Evolutionary conservation across 306 rosid species (phyloP), one percentile per base, ranked within the genome.

Genomic region (barrel medic (Medicago truncatula)): DNA sequence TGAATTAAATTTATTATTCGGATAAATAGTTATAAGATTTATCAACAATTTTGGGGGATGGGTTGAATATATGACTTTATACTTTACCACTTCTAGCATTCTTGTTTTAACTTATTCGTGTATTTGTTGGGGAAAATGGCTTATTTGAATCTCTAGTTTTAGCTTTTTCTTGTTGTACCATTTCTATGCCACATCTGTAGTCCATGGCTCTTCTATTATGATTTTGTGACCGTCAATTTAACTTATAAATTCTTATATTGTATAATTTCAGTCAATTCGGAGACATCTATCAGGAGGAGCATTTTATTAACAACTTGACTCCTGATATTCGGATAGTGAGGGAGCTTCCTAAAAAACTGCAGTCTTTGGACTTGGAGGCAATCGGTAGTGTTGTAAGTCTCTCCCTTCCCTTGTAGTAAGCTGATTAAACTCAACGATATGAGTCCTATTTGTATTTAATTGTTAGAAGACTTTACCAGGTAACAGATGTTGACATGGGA

Each of bases 231-330:
- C 75, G 60, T 67, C 65, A 25, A 53, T 67, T 31, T 73, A 54
- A 71, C 67, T 59, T 86, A 77, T 76, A 46, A 75, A 46, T 49
- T 18, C 75, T 75, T 85, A 66, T 85, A 66, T 86, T 84, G 69
- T 80, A 74, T 75, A 66, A 82, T 89, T 78, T 86, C 88, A 95
- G 99, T 88, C 97, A 92, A 73, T 92, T 95, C 88, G 57, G 89
- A 78, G 89, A 95, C 86, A 90, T 95, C 88, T 95, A 92, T 85
- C 92, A 90, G 83, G 97, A 92, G 89, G 91, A 90, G 83, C 88
- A 86, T 89, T 95, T 95, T 85, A 86, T 92, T 78, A 79, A 86
- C 86, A 85, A 89, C 94, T 84, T 95, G 85, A 82, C 88, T 80
- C 91, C 91, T 89, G 97, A 95, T 86, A 86, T 92, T 83, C 97